Base-by-base conservation (phyloP, 768 basidiomycete genomes). In the Hemileccinum impolitum region DNA sequence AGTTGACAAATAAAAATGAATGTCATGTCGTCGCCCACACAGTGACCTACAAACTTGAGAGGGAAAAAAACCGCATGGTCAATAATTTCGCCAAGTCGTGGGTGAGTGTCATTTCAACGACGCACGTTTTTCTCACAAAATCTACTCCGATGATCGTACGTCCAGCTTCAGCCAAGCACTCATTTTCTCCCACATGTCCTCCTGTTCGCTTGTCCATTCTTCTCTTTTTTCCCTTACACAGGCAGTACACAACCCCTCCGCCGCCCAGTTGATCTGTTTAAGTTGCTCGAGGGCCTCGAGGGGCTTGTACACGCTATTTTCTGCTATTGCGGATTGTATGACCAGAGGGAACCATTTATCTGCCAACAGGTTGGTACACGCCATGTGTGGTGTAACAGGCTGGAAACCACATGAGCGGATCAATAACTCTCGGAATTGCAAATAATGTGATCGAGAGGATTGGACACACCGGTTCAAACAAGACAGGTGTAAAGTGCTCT, bases 261-360 rank as follows among this genome's bases (percentile, higher is more conserved):
- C 61, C 2, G 50, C 70, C 87, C 88, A 90, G 54, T 81, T 74
- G 6, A 82, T 71, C 14, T 58, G 62, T 61, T 80, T 83, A 39
- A 87, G 75, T 41, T 66, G 66, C 60, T 84, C 76, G 25, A 90
- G 71, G 23, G 82, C 84, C 70, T 90, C 86, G 19, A 90, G 71
- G 21, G 87, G 88, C 43, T 77, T 82, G 59, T 80, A 84, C 25
- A 87, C 78, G 7, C 84, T 83, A 48, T 78, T 77, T 47, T 74
- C 70, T 15, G 73, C 75, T 19, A 90, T 71, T 1, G 85, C 85
- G 10, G 82, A 83, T 43, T 79, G 71, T 34, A 85, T 82, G 17
- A 90, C 84, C 34, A 80, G 70, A 19, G 72, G 51, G 77, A 87
- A 84, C 88, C 87, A 90, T 44, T 68, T 72, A 43, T 84, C 84